These are phyloP conservation scores for Bryoerythrophyllum caledonicum DNA, from an alignment of 225 moss, liverwort and hornwort genomes.

Conservation along the genomic window DNA sequence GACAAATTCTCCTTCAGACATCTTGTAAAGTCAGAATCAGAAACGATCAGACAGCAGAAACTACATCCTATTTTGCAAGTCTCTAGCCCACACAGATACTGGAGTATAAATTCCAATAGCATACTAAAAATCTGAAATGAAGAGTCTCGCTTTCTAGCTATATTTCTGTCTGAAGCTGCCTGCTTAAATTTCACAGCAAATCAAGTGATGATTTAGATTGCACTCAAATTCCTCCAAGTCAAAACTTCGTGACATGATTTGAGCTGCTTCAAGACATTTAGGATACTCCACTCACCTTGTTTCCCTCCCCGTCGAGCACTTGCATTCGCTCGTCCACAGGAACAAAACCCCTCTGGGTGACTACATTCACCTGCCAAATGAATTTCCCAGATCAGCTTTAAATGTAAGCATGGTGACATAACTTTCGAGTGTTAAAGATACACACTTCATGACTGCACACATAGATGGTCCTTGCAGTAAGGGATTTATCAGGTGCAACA, in stretches of 20 bases:
- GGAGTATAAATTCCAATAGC: background rate
- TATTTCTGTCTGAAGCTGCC: background rate
- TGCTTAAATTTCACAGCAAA: background rate
- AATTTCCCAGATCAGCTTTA: background rate
- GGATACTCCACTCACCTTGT: conserved; percentile 43
- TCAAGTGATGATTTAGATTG: background rate
- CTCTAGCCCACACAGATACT: background rate
- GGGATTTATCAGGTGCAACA: conserved; percentile 15
- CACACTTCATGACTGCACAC: conserved; percentile 1
- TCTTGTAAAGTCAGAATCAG: background rate
- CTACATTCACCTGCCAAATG: conserved; percentile 67
- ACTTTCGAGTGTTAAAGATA: background rate
- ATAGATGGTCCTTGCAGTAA: background rate
- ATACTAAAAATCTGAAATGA: background rate
- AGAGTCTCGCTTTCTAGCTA: background rate
- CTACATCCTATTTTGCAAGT: background rate
- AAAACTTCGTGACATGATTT: background rate
- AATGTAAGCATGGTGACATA: background rate
- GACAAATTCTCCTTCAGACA: conserved; percentile 11
- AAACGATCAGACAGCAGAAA: background rate
- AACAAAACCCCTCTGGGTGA: conserved; percentile 83
- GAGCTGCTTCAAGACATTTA: conserved; percentile 3
- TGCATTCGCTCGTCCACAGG: conserved; percentile 96
- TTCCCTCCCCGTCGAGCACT: conserved; percentile 73
- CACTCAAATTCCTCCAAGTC: background rate